Conservation (phyloP, 768 basidiomycete species). For the Suillus occidentalis region DNA sequence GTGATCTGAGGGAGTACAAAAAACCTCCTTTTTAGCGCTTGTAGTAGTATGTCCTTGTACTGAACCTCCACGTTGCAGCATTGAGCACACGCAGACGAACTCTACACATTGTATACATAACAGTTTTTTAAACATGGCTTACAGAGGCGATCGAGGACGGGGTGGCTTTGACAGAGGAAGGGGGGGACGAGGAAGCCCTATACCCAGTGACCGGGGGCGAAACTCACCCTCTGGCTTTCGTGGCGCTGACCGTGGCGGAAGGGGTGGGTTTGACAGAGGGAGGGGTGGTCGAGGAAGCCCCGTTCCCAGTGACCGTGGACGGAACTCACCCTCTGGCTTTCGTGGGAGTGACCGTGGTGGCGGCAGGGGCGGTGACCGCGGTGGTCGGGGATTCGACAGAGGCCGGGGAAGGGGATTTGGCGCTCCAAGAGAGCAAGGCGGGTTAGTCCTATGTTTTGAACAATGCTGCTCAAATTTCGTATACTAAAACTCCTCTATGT, state of each 20-base stretch:
- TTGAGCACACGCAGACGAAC: constrained; percentile 38
- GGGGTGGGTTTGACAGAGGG: constrained; percentile 23
- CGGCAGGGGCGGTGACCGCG: constrained; percentile 30
- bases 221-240: constrained; percentile 1
- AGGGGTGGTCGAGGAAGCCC: constrained; percentile 21
- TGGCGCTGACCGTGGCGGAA: constrained; percentile 27
- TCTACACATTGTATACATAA: constrained; percentile 51
- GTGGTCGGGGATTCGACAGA: constrained; percentile 31
- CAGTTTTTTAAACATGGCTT: constrained; percentile 27
- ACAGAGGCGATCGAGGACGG: constrained; percentile 40
- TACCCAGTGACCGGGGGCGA: background rate
- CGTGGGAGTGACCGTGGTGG: constrained; percentile 32
- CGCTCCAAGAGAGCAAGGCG: constrained; percentile 38
- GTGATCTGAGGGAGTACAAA: background rate
- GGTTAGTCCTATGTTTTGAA: constrained; percentile 31
- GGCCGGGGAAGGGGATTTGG: constrained; percentile 27
- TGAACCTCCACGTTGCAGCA: background rate
- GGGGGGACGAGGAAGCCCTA: constrained; percentile 11
- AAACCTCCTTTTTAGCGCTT: background rate
- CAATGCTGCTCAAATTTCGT: background rate
- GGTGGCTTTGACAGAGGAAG: constrained; percentile 35
- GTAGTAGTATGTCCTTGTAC: background rate
- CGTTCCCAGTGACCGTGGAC: constrained; percentile 8
- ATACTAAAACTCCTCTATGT: constrained; percentile 5
- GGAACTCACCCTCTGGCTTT: background rate